Percentiles rank a stretch among this genome's conserved stretches.
Evolutionary conservation across 192 early-diverging fungal genomes (phyloP).

Genomic region (Funneliformis mosseae): DNA sequence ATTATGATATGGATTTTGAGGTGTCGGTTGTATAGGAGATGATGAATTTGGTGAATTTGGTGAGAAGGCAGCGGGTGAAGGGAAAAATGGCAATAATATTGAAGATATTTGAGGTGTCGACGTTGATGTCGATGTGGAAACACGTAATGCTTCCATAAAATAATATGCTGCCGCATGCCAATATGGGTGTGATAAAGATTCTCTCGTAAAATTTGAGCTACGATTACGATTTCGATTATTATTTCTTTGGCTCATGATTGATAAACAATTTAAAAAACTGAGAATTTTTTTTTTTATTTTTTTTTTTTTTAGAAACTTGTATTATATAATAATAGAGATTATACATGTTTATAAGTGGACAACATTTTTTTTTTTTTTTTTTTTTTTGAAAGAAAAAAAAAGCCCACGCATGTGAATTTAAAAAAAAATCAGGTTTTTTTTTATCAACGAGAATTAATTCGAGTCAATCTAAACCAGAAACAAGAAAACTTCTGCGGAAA

Average conservation of each 20-base stretch:
- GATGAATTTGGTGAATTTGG: not conserved
- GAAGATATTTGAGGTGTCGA: not conserved
- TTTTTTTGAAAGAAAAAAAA: no score
- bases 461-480: no score
- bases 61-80: not conserved
- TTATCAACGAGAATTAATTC: no score
- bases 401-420: no score
- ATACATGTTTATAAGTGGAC: no score
- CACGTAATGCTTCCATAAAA: not conserved
- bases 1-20: not conserved
- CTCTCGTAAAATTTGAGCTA: not conserved
- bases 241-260: not conserved
- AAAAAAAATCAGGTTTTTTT: no score
- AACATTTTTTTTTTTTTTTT: no score
- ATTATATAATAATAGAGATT: no score
- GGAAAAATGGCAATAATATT: no score
- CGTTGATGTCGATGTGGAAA: not conserved
- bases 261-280: not conserved
- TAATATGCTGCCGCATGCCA: not conserved
- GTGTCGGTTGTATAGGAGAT: not conserved
- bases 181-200: not conserved
- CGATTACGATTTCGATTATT: not conserved
- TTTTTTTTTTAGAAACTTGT: not conserved
- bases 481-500: no score
- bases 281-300: no score